Base-by-base conservation (phyloP, 176 grass and related monocot species). In the Oryza meyeriana region DNA sequence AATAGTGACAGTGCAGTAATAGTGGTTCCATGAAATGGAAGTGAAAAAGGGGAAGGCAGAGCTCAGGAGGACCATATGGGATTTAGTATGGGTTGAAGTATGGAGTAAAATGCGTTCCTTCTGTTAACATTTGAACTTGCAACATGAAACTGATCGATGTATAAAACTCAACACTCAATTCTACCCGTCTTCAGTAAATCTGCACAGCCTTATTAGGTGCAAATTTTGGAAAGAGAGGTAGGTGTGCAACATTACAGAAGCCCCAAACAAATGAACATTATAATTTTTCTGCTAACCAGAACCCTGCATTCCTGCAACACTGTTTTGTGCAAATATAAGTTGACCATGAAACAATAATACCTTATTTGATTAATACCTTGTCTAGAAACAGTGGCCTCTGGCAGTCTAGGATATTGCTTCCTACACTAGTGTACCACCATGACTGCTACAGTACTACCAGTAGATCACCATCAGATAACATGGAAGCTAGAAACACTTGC, bases 401-500 rank as follows among this genome's bases (percentile, higher is more conserved):
- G 18, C 42, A 81, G 16, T 18, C 0, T 30, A 67, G 5, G 13
- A 13, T 14, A 33, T 33, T 66, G 29, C 8, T 25, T 59, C 55
- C 55, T 59, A 59, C 55, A 59, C 55, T 58, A 11, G 55, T 59
- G n/a, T 3, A 55, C 50, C 22, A 59, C n/a, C 55, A 59, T 5
- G 20, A 59, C 22, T 59, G n/a, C 32, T 61, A 24, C 38, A 32
- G 16, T 18, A 55, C 11, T 38, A 75, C 66, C 22, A 57, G 30
- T 66, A 39, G 71, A 12, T 25, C 85, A n/a, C 71, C 20, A 32
- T 81, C 85, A 30, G 8, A 59, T 76, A 61, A 7, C 72, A 44
- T 62, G 72, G 64, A 82, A 34, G 67, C 25, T 72, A 32, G 40
- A 64, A 64, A 77, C 85, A 87, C 52, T 71, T 6, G 38, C 85